Conservation (phyloP, 257 asterid genomes). For the Eucommia ulmoides region DNA sequence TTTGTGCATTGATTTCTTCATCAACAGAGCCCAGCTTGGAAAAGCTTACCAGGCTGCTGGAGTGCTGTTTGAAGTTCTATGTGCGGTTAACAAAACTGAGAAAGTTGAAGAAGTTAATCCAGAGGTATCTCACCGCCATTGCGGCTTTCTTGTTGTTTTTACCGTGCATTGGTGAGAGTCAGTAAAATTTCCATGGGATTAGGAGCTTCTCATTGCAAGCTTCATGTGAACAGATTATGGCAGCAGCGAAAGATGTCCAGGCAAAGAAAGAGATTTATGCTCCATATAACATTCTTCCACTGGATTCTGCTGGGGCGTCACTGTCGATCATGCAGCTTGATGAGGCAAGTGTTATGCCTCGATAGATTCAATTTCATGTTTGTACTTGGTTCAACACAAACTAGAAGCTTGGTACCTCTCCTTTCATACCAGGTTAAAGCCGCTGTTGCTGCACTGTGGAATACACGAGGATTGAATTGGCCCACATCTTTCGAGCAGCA, state of each 20-base stretch:
- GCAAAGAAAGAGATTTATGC: slow-evolving; percentile 85
- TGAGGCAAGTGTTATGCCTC: slow-evolving; percentile 46
- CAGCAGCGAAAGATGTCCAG: slow-evolving; percentile 95
- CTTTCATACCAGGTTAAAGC: slow-evolving; percentile 92
- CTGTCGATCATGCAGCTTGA: slow-evolving; percentile 98
- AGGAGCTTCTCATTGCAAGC: too few relatives aligned
- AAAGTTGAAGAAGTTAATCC: slow-evolving; percentile 94
- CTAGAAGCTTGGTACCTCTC: too few relatives aligned
- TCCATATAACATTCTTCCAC: slow-evolving; percentile 91
- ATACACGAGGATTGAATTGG: slow-evolving; percentile 69
- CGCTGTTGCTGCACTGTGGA: slow-evolving; percentile 57
- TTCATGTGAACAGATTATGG: slow-evolving; percentile 73
- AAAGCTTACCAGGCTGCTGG: slow-evolving; percentile 99
- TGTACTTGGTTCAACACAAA: too few relatives aligned
- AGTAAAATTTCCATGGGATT: background rate
- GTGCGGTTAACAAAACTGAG: slow-evolving; percentile 93
- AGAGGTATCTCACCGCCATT: slow-evolving; percentile 36
- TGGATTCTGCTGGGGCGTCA: slow-evolving; percentile 87
- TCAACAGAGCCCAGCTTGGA: slow-evolving; percentile 84
- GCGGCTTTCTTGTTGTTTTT: slow-evolving; percentile 3
- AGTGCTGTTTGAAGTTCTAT: slow-evolving; percentile 93
- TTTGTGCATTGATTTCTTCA: slow-evolving; percentile 4
- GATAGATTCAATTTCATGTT: background rate
- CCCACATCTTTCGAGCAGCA: slow-evolving; percentile 76
- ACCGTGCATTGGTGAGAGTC: slow-evolving; percentile 3